A percentile compares a stretch with the other conserved stretches of the same genome.
These are phyloP conservation scores for Suillus paluster DNA, from an alignment of 768 basidiomycete species.

Conservation along the genomic window DNA sequence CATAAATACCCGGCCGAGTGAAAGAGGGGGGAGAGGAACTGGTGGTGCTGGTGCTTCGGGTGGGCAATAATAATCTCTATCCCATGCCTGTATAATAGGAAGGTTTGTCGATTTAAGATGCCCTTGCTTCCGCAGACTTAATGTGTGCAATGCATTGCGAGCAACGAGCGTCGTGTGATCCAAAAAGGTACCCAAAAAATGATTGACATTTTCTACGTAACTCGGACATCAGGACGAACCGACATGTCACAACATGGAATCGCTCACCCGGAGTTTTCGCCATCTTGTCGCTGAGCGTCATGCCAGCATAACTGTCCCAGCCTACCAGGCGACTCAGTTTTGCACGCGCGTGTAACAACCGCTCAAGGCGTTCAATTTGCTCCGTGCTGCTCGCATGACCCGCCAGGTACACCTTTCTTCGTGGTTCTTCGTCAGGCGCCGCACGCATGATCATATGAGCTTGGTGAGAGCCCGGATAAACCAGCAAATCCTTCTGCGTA, in stretches of 20 bases:
- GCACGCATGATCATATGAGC: slow-evolving; percentile 94
- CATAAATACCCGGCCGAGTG: slow-evolving; percentile 89
- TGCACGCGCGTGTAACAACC: slow-evolving; percentile 73
- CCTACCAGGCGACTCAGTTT: slow-evolving; percentile 87
- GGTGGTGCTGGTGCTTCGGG: slow-evolving; percentile 78
- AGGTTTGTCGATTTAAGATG: slow-evolving; percentile 62
- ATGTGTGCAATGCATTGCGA: slow-evolving; percentile 67
- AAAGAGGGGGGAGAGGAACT: slow-evolving; percentile 72
- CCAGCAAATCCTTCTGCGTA: slow-evolving; percentile 73
- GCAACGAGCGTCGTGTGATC: slow-evolving; percentile 83
- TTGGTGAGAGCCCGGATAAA: slow-evolving; percentile 87
- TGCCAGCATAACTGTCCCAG: slow-evolving; percentile 82
- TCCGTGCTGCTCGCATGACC: slow-evolving; percentile 74
- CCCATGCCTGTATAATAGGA: slow-evolving; percentile 91
- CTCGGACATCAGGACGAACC: slow-evolving; percentile 5
- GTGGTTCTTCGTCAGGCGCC: slow-evolving; percentile 82
- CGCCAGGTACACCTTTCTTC: slow-evolving; percentile 83
- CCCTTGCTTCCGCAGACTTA: slow-evolving; percentile 73
- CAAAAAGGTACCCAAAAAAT: slow-evolving; percentile 83
- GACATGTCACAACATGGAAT: slow-evolving; percentile 3
- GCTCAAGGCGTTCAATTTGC: slow-evolving; percentile 79
- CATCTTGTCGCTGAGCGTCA: slow-evolving; percentile 95
- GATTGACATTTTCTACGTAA: slow-evolving; percentile 74
- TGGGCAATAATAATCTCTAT: slow-evolving; percentile 91
- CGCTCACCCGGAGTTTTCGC: slow-evolving; percentile 84